Percentiles rank a stretch among this genome's conserved stretches.
These are phyloP conservation scores for Vigna reflexopilosa DNA, from an alignment of 306 rosid species.

Conservation along the genomic window DNA sequence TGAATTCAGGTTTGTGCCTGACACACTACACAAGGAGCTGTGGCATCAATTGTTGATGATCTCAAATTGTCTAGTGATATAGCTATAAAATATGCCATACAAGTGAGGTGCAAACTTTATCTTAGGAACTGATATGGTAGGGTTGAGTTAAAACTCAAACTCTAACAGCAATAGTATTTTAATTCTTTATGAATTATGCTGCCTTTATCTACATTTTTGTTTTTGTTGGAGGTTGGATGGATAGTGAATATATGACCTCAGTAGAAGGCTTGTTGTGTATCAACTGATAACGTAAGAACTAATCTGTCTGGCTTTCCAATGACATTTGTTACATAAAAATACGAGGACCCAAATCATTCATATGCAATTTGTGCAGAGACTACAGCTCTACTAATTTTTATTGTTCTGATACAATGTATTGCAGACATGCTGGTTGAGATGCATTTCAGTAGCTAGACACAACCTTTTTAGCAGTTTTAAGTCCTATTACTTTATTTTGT, in stretches of 20 bases:
- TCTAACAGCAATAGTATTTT: constrained; percentile 1
- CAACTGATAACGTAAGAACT: background rate
- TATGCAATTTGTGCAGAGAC: background rate
- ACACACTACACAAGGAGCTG: background rate
- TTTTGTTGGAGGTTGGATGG: background rate
- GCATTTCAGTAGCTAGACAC: background rate
- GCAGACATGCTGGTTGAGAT: constrained; percentile 9
- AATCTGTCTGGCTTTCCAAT: constrained; percentile 24
- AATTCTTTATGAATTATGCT: background rate
- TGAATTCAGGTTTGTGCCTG: background rate
- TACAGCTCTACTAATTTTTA: background rate
- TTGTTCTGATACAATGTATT: background rate
- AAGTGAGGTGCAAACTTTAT: too few species aligned
- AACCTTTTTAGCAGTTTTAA: constrained; percentile 12
- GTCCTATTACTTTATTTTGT: constrained; percentile 2
- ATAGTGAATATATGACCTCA: constrained; percentile 4
- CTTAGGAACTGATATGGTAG: too few species aligned
- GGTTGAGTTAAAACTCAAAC: too few species aligned
- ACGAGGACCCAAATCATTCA: background rate
- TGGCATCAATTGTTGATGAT: too few species aligned
- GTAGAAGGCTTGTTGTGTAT: constrained; percentile 4
- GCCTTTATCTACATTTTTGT: background rate
- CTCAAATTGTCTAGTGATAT: too few species aligned
- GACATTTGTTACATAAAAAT: constrained; percentile 1
- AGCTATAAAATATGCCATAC: too few species aligned